A percentile compares a stretch with the other conserved stretches of the same genome.
Conservation (phyloP, 1,284 basidiomycete genomes). For the Hemileccinum hortonii region DNA sequence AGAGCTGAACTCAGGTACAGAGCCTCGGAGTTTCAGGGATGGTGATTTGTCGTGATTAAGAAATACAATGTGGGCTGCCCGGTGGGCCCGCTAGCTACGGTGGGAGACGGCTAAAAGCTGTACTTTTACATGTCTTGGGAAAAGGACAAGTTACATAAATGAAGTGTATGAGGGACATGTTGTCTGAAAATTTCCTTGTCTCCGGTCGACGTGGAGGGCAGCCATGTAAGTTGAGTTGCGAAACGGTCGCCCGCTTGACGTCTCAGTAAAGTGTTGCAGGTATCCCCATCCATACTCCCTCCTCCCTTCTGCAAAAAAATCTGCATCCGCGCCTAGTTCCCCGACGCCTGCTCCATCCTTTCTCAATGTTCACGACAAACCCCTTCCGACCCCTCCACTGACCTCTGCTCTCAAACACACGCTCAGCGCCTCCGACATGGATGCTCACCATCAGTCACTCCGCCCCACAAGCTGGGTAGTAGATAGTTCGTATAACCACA, state of each 20-base stretch:
- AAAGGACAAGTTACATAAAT: slow-evolving; percentile 30
- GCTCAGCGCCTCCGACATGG: slow-evolving; percentile 26
- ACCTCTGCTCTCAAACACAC: slow-evolving; percentile 13
- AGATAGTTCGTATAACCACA: slow-evolving; percentile 8
- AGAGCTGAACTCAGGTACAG: background rate
- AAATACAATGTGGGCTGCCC: no score
- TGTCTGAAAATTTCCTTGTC: background rate
- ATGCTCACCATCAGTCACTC: slow-evolving; percentile 21
- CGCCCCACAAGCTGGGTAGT: slow-evolving; percentile 29
- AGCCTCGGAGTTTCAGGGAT: slow-evolving; percentile 8
- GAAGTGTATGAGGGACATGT: background rate
- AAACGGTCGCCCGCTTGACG: background rate
- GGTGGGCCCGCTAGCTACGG: no score
- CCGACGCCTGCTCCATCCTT: slow-evolving; percentile 15
- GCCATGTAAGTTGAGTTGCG: slow-evolving; percentile 31
- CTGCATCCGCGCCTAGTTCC: slow-evolving; percentile 31
- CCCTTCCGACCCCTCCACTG: slow-evolving; percentile 29
- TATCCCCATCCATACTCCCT: slow-evolving; percentile 23
- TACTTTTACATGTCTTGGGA: slow-evolving; percentile 17
- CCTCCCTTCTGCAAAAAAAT: slow-evolving; percentile 23
- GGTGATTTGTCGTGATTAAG: no score
- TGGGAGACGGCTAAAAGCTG: background rate
- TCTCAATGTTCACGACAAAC: slow-evolving; percentile 25
- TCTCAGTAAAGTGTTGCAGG: slow-evolving; percentile 13
- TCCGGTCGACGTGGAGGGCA: background rate